Percentiles rank a stretch among this genome's conserved stretches.
Conservation (phyloP, 441 rosid genomes). For the Euphorbia schlechtendalii region DNA sequence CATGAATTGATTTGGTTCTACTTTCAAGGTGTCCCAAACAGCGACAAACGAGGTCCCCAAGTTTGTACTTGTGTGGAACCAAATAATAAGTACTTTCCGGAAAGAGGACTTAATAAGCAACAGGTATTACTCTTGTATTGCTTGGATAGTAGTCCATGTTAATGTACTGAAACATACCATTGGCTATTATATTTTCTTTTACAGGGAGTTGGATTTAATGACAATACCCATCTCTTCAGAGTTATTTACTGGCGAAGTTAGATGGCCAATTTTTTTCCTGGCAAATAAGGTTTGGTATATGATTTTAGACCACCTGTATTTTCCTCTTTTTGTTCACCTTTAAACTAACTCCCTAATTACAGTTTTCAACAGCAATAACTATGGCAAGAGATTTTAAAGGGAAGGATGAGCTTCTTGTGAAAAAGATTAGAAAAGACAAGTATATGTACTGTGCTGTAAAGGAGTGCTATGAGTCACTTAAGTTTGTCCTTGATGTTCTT, state of each 20-base stretch:
- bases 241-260: conserved; percentile 54
- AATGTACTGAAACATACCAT: conserved; percentile 10
- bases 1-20: conserved; percentile 14
- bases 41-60: conserved; percentile 55
- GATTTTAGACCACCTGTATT: not conserved
- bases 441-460: conserved; percentile 80
- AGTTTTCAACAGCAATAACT: conserved; percentile 86
- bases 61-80: conserved; percentile 94
- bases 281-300: conserved; percentile 66
- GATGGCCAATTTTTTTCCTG: conserved; percentile 95
- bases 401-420: conserved; percentile 58
- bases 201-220: conserved; percentile 95
- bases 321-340: conserved; percentile 19
- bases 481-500: conserved; percentile 77
- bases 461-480: conserved; percentile 87
- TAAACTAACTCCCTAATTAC: conserved; percentile 28
- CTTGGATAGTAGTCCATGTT: conserved; percentile 13
- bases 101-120: conserved; percentile 90
- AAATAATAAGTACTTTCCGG: conserved; percentile 67
- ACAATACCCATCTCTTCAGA: conserved; percentile 69
- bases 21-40: conserved; percentile 40
- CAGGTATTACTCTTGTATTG: conserved; percentile 35
- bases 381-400: conserved; percentile 74
- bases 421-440: conserved; percentile 72
- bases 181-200: conserved; percentile 11